Evolutionary conservation across 768 basidiomycete genomes (phyloP).

Genomic region (Mycena sanguinolenta): DNA sequence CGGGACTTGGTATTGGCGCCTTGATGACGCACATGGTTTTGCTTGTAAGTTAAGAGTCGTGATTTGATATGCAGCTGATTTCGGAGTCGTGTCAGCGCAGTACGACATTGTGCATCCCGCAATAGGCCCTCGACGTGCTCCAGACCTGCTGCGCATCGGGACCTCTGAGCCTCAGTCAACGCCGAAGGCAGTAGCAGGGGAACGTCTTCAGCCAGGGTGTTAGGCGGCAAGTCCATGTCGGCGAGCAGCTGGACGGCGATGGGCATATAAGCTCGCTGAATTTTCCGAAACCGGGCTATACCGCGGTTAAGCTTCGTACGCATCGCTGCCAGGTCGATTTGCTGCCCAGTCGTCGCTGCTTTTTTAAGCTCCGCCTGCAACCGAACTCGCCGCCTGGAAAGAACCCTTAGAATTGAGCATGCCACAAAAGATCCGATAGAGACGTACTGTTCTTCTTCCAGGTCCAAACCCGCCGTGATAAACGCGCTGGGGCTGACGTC

Average conservation of each 20-base stretch:
- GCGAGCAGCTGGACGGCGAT: conserved; percentile 5
- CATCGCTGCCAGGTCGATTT: background rate
- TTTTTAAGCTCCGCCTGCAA: conserved; percentile 17
- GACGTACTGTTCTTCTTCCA: conserved; percentile 33
- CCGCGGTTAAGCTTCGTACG: background rate
- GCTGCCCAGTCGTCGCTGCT: background rate
- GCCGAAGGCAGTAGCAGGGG: conserved; percentile 20
- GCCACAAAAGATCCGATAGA: conserved; percentile 29
- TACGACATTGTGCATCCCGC: conserved; percentile 28
- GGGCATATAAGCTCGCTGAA: conserved; percentile 26
- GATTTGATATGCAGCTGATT: no score
- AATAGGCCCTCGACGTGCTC: background rate
- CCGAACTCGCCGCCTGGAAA: conserved; percentile 31
- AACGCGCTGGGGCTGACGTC: conserved; percentile 23
- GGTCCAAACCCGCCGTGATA: background rate
- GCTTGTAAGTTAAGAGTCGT: no score
- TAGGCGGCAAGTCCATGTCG: background rate
- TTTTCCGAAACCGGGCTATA: conserved; percentile 11
- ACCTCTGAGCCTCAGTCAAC: conserved; percentile 3
- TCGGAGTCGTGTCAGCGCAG: no score
- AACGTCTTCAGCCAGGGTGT: background rate
- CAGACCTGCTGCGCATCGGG: conserved; percentile 3
- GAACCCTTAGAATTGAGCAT: conserved; percentile 45
- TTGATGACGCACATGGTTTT: no score
- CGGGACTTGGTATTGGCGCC: no score